Base-by-base conservation (phyloP, 2,329 filamentous ascomycete species). In the Hymenoscyphus infarciens region DNA sequence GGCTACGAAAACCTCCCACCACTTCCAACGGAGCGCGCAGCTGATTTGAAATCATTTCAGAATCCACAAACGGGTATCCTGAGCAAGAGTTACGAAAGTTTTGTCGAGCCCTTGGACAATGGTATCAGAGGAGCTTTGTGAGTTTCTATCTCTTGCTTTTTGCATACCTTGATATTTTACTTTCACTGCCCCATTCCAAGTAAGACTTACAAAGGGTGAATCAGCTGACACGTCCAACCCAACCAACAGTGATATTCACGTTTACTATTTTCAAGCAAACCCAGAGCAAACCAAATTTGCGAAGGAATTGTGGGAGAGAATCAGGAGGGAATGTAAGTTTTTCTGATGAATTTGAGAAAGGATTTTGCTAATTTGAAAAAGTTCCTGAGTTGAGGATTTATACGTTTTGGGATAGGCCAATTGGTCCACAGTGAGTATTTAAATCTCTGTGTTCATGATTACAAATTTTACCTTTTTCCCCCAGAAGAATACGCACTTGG, bases 381-480 rank as follows among this genome's bases (percentile, higher is more conserved):
- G 90, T 96, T 72, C 92, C 92, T 8, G 92, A 97, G 74, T 80
- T 96, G 19, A 84, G 92, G 60, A 88, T 96, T 69, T 96, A 97
- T 74, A 80, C 76, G 15, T 79, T 96, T 67, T 96, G 86, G 83
- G 88, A 95, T 67, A 76, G 78, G 15, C 91, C 92, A 0, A 76
- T 97, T 31, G 93, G 92, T 0, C 92, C 92, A 0, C 92, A 97
- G 59, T 61, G 55, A 56, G 59, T 61, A 11, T 33, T 25, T 54
- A 7, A 39, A 19, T 60, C 39, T 53, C n/a, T 33, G 5, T 57
- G 10, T 11, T 58, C 5, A 22, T n/a, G 13, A 7, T 16, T 15
- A 13, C 33, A 5, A 15, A 38, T 35, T 35, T 3, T 13, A 38
- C 2, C 13, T 16, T 15, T 16, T 38, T 16, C 16, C 16, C 11